These are phyloP conservation scores for Cladophialophora exuberans DNA, from an alignment of 2,329 filamentous ascomycete species.

Conservation along the genomic window DNA sequence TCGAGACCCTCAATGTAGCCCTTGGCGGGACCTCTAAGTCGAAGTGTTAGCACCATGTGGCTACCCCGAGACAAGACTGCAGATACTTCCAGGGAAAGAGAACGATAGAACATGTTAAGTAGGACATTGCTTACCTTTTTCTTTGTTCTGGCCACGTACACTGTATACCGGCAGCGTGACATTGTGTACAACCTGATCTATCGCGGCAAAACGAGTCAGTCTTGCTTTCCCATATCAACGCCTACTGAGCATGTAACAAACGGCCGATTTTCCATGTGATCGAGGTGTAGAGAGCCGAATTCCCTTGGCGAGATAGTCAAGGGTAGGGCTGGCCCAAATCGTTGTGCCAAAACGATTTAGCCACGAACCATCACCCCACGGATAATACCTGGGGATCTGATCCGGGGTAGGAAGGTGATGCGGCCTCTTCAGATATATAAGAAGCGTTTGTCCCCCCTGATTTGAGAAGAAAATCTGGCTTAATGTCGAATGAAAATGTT, in stretches of 20 bases:
- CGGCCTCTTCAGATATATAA: conserved; percentile 16
- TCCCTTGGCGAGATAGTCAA: conserved; percentile 8
- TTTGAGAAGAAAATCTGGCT: not conserved
- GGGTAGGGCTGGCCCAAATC: conserved; percentile 7
- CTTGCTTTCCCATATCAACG: not conserved
- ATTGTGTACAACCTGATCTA: conserved; percentile 31
- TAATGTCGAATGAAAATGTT: not conserved
- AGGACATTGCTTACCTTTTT: conserved; percentile 24
- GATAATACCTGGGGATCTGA: conserved; percentile 10
- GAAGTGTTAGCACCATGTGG: conserved; percentile 1
- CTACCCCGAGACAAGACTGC: not conserved
- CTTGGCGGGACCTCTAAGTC: conserved; percentile 49
- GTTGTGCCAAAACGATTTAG: conserved; percentile 19
- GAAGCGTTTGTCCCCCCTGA: not conserved
- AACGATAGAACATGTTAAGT: not conserved
- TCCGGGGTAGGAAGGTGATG: conserved; percentile 12
- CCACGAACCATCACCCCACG: not conserved
- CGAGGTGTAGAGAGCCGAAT: not conserved
- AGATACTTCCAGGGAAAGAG: not conserved
- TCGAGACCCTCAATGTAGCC: conserved; percentile 51
- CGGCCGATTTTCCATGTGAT: conserved; percentile 4
- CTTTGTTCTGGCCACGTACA: conserved; percentile 33
- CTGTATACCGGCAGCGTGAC: conserved; percentile 26
- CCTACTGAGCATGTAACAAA: conserved; percentile 5
- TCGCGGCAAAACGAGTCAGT: conserved; percentile 14